Percentiles rank a stretch among this genome's conserved stretches.
These are phyloP conservation scores for Mycena latifolia DNA, from an alignment of 768 basidiomycete genomes.

Conservation along the genomic window DNA sequence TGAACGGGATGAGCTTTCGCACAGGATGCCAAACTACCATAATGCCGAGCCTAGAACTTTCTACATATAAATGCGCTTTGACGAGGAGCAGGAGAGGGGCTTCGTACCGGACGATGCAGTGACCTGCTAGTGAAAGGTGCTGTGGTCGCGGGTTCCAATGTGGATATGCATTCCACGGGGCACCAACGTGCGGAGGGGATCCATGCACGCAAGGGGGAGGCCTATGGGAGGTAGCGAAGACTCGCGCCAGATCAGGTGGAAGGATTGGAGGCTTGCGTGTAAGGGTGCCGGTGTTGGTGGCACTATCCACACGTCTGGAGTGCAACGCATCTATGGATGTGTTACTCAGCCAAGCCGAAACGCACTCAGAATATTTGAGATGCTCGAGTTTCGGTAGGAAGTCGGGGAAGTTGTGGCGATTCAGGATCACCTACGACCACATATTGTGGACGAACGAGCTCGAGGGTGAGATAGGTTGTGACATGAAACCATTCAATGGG, in stretches of 20 bases:
- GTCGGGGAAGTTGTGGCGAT: constrained; percentile 10
- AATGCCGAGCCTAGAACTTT: too few relatives aligned
- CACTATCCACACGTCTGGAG: constrained; percentile 10
- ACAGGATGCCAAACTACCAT: too few relatives aligned
- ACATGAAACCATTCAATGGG: constrained; percentile 15
- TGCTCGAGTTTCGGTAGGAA: constrained; percentile 12
- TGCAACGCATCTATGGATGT: constrained; percentile 8
- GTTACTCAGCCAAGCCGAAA: not conserved
- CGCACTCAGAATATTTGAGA: constrained; percentile 1
- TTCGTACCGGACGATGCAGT: too few relatives aligned
- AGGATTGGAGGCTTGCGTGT: constrained; percentile 6
- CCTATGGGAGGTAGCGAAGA: too few relatives aligned
- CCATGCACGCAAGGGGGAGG: not conserved
- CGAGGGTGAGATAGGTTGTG: constrained; percentile 10
- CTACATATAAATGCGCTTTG: too few relatives aligned
- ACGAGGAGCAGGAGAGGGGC: too few relatives aligned
- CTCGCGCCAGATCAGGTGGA: constrained; percentile 8
- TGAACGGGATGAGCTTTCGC: too few relatives aligned
- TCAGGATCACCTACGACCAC: not conserved
- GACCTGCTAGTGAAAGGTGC: constrained; percentile 8
- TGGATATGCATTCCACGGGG: constrained; percentile 4
- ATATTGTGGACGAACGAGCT: not conserved
- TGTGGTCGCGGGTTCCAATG: not conserved
- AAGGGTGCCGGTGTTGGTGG: not conserved
- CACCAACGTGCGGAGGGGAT: constrained; percentile 1